A percentile compares a stretch with the other conserved stretches of the same genome.
phyloP scores from a whole-genome alignment of 2,329 filamentous ascomycete species.

The Ustulina deusta region DNA sequence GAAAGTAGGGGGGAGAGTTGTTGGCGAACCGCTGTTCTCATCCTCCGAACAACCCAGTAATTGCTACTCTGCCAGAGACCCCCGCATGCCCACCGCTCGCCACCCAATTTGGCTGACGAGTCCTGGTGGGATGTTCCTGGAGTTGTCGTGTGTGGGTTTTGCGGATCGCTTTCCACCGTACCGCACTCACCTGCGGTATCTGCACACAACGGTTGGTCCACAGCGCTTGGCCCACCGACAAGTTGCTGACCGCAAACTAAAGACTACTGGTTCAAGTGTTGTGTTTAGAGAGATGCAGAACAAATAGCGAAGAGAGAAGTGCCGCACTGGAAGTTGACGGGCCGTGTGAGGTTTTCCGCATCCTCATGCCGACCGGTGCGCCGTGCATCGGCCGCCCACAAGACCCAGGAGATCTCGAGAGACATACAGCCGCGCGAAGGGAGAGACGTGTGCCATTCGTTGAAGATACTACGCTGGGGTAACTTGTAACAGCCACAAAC shows the following conservation, averaged over 20 bases:
- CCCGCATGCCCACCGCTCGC: constrained; percentile 5
- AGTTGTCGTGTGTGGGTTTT: constrained; percentile 3
- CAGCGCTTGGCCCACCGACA: background rate
- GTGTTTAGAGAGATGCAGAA: background rate
- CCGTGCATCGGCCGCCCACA: constrained; percentile 22
- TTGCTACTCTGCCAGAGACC: constrained; percentile 6
- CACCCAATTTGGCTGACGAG: constrained; percentile 9
- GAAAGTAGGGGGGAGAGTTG: background rate
- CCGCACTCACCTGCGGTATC: constrained; percentile 24
- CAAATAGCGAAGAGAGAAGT: constrained; percentile 8
- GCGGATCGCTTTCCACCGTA: constrained; percentile 26
- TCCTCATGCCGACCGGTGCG: constrained; percentile 11
- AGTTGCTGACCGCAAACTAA: background rate
- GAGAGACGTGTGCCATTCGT: constrained; percentile 22
- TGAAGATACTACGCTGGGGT: constrained; percentile 6
- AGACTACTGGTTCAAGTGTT: background rate
- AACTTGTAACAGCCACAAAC: constrained; percentile 21
- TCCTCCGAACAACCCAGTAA: background rate
- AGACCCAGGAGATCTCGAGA: constrained; percentile 5
- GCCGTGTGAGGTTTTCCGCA: constrained; percentile 25
- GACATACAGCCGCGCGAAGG: background rate
- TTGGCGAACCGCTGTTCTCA: constrained; percentile 4
- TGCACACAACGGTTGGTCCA: constrained; percentile 9
- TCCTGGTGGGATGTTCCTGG: constrained; percentile 11
- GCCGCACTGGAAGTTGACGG: constrained; percentile 3